phyloP scores from a whole-genome alignment of 495 filamentous ascomycete genomes.

The Cairneyella variabilis region DNA sequence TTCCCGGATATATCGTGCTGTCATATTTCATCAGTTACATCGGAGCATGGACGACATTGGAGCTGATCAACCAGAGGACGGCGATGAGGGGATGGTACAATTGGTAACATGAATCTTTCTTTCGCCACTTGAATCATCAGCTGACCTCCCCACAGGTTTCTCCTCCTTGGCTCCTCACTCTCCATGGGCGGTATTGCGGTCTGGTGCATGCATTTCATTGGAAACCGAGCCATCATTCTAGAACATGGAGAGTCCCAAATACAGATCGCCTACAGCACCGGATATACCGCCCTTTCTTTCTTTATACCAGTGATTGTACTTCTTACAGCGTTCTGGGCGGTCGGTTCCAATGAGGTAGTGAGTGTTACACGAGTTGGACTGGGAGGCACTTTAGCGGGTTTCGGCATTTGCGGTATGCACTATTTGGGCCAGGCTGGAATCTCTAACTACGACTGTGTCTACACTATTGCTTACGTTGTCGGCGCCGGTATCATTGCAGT shows the following conservation, averaged over 20 bases:
- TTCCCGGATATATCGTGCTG: constrained; percentile 60
- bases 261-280: constrained; percentile 69
- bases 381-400: constrained; percentile 65
- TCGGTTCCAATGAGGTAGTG: constrained; percentile 52
- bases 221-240: constrained; percentile 74
- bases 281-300: constrained; percentile 73
- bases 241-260: constrained; percentile 53
- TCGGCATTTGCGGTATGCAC: constrained; percentile 83
- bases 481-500: constrained; percentile 70
- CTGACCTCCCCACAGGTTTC: constrained; percentile 58
- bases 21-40: constrained; percentile 77
- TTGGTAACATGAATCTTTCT: too few species aligned
- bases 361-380: constrained; percentile 53
- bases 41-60: constrained; percentile 73
- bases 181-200: constrained; percentile 83
- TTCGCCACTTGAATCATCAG: too few species aligned
- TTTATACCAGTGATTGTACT: constrained; percentile 76
- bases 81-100: constrained; percentile 64
- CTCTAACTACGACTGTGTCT: constrained; percentile 65
- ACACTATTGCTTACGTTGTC: constrained; percentile 53
- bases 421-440: constrained; percentile 84
- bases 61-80: constrained; percentile 75
- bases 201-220: constrained; percentile 72
- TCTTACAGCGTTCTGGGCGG: constrained; percentile 63
- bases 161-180: constrained; percentile 65